These are phyloP conservation scores for Hymenoscyphus repandus DNA, from an alignment of 2,329 filamentous ascomycete species.

Conservation along the genomic window DNA sequence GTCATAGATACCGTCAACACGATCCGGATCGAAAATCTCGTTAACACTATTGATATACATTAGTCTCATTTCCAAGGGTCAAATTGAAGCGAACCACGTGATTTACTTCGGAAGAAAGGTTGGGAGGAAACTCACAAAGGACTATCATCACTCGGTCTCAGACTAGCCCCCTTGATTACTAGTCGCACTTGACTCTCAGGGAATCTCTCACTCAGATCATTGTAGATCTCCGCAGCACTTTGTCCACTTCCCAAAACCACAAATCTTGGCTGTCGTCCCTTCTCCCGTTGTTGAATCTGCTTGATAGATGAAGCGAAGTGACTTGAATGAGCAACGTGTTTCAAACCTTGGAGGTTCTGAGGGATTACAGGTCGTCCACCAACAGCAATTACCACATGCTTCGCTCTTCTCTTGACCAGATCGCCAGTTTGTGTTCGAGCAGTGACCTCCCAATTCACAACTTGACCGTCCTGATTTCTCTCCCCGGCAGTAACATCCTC, in stretches of 20 bases:
- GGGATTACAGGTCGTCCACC: conserved; percentile 67
- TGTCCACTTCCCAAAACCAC: conserved; percentile 87
- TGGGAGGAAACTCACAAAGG: conserved; percentile 65
- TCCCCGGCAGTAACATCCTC: conserved; percentile 41
- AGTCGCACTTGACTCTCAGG: conserved; percentile 74
- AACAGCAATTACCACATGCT: conserved; percentile 57
- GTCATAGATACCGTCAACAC: conserved; percentile 70
- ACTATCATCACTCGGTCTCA: conserved; percentile 90
- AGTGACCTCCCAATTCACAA: conserved; percentile 29
- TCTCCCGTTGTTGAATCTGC: conserved; percentile 41
- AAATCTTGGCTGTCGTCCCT: conserved; percentile 38
- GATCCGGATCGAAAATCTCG: conserved; percentile 89
- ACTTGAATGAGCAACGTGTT: conserved; percentile 81
- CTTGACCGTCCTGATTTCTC: conserved; percentile 21
- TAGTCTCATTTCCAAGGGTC: background rate
- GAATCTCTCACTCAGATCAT: conserved; percentile 76
- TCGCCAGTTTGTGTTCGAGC: conserved; percentile 34
- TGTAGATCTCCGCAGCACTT: conserved; percentile 92
- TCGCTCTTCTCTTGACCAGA: conserved; percentile 35
- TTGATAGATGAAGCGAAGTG: conserved; percentile 67
- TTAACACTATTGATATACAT: conserved; percentile 63
- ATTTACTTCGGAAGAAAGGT: no score
- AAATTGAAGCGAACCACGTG: no score
- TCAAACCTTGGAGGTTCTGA: conserved; percentile 62
- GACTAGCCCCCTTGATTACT: conserved; percentile 75